phyloP scores from a whole-genome alignment of 2,329 filamentous ascomycete genomes.

The Penicillium hordei region DNA sequence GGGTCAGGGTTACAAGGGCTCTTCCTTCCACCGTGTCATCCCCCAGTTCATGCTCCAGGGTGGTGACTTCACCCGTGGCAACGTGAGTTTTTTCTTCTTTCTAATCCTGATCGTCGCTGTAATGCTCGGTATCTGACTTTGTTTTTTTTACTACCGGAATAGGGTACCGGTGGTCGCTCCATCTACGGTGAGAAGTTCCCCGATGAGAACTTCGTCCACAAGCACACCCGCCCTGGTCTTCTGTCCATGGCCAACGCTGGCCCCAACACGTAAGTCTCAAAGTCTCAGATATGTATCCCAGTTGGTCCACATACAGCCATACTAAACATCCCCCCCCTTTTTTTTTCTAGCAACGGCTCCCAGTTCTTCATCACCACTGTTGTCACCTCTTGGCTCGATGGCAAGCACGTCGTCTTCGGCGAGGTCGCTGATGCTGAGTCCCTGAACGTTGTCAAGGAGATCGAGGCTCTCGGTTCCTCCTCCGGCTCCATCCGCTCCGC shows the following conservation, averaged over 20 bases:
- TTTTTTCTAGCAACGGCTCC: slow-evolving; percentile 58
- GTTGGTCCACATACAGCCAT: background rate
- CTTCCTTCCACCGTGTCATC: slow-evolving; percentile 90
- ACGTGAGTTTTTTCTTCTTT: slow-evolving; percentile 59
- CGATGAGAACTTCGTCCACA: slow-evolving; percentile 83
- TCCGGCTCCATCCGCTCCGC: slow-evolving; percentile 53
- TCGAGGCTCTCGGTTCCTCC: slow-evolving; percentile 59
- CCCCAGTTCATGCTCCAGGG: slow-evolving; percentile 94
- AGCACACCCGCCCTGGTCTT: slow-evolving; percentile 73
- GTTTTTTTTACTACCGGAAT: slow-evolving; percentile 4
- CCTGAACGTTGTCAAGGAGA: slow-evolving; percentile 56
- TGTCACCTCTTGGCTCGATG: slow-evolving; percentile 65
- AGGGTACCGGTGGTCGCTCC: slow-evolving; percentile 89
- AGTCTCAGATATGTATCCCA: background rate
- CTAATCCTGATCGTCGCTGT: background rate
- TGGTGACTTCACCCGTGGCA: slow-evolving; percentile 89
- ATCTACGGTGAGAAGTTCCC: slow-evolving; percentile 95
- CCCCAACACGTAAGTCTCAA: slow-evolving; percentile 72
- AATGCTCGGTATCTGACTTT: slow-evolving; percentile 13
- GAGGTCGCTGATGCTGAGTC: slow-evolving; percentile 58
- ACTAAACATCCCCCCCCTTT: slow-evolving; percentile 1
- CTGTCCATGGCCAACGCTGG: slow-evolving; percentile 96
- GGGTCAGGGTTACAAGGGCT: slow-evolving; percentile 79
- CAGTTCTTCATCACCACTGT: slow-evolving; percentile 74
- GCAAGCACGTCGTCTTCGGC: slow-evolving; percentile 70